Evolutionary conservation across 192 early-diverging fungal species (phyloP), one percentile per base, ranked within the genome.

Genomic region (Gryganskiella cystojenkinii): DNA sequence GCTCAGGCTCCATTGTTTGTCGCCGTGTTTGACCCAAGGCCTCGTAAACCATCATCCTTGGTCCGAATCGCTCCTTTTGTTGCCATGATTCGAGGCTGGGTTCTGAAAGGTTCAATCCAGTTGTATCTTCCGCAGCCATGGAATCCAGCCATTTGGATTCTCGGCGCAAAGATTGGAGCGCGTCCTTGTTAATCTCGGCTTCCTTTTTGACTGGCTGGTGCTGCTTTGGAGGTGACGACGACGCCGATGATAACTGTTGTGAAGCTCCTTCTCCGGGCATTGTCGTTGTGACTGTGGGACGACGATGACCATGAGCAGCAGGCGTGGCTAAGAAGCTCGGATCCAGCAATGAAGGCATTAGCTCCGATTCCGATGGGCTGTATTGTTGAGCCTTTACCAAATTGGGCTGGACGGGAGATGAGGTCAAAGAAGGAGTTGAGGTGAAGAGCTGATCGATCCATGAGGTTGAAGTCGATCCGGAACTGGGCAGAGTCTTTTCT

Each of bases 41-140:
- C 37, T 69, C 67, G 27, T 78, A 78, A n/a, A 78, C 67, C 61
- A 69, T 64, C 31, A 78, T 78, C n/a, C 52, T 63, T 28, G 74
- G 74, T 2, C 74, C 74, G 10, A 78, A 24, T 19, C 74, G 35
- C 43, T 69, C 55, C 30, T 19, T 56, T 27, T 58, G 66, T 5
- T 46, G 27, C 74, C 74, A 78, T 5, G 45, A 20, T 14, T 54
- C 56, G 14, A 47, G 10, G 3, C 58, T 64, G 17, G 73, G 30
- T 8, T 30, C 22, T 0, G 54, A 57, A 6, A 19, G 49, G 50
- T 78, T 78, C 66, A 78, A 55, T 8, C 52, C 67, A 3, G 74
- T 78, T 2, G 56, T 54, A 40, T 78, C 74, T 40, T 78, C 74
- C 2, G 61, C 66, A 44, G 45, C 47, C 42, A 78, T 58, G 15